Evolutionary conservation across 2,329 filamentous ascomycete genomes (phyloP), one percentile per base, ranked within the genome.

Genomic region (Cryphonectria naterciae): DNA sequence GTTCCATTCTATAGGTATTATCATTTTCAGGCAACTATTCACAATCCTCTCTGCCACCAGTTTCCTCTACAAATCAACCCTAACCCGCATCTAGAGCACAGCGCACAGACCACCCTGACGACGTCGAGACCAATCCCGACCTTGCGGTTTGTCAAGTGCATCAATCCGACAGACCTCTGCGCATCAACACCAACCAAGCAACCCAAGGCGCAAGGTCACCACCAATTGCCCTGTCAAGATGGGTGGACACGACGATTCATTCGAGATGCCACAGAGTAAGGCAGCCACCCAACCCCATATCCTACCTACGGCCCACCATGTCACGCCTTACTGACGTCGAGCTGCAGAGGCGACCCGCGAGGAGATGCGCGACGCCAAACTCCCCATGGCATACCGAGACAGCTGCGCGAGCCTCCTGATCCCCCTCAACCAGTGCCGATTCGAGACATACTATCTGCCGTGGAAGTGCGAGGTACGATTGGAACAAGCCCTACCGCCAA

Each of bases 391-490:
- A 77, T 99, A 99, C 88, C 90, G 96, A 81, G 96, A 99, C 84
- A 95, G 91, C 84, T 99, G 96, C 85, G 96, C 95, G 74, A 91
- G 96, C 83, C 92, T 99, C 63, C 86, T 98, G 74, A 98, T 98
- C 74, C 96, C 96, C 22, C 88, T 99, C 77, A 99, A 99, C 86
- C 92, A 92, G 79, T 99, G 96, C 88, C 94, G 96, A 74, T 88
- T 89, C 83, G 92, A 97, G 77, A 92, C 94, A 74, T 98, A 92
- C 86, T 99, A 97, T 83, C 85, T 98, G 78, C 95, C 95, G 25
- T 99, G 96, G 96, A 98, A 97, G 88, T 99, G 96, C 83, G 90
- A 93, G 88, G 96, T 98, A 88, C 77, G 92, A 83, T 37, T 60
- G 22, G 25, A 15, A 7, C 15, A 25, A 39, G 1, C 25, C 17